Evolutionary conservation across 2,329 filamentous ascomycete species (phyloP).

Genomic region (Tolypocladium ovalisporum): DNA sequence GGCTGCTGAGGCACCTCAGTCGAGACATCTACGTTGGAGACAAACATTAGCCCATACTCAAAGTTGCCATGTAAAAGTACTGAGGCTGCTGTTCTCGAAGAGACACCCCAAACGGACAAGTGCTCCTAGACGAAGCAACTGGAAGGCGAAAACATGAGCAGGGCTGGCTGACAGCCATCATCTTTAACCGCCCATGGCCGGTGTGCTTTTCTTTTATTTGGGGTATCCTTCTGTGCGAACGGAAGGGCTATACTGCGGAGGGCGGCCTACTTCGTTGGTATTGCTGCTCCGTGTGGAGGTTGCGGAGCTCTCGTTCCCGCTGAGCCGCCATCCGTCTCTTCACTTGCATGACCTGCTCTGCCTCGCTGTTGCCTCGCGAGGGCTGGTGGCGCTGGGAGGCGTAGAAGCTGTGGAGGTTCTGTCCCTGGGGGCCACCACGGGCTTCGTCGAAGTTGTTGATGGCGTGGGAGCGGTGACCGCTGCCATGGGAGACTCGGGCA

Average conservation of each 20-base stretch:
- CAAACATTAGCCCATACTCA: constrained; percentile 25
- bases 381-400: constrained; percentile 84
- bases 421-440: constrained; percentile 52
- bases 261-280: constrained; percentile 97
- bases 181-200: constrained; percentile 8
- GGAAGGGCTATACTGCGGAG: constrained; percentile 57
- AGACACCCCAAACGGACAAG: constrained; percentile 3
- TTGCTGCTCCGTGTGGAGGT: constrained; percentile 99
- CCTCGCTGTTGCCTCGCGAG: constrained; percentile 74
- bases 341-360: constrained; percentile 97
- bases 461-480: constrained; percentile 67
- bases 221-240: constrained; percentile 19
- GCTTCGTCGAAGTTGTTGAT: constrained; percentile 72
- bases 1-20: constrained; percentile 27
- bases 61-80: constrained; percentile 7
- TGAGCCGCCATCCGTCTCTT: constrained; percentile 99
- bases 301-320: constrained; percentile 96
- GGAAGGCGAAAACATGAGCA: constrained; percentile 3
- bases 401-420: constrained; percentile 85
- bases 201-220: constrained; percentile 28
- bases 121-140: not conserved
- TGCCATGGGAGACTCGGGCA: constrained; percentile 54
- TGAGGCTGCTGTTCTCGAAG: not conserved
- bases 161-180: constrained; percentile 4
- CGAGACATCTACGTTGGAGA: constrained; percentile 37